These are phyloP conservation scores for Apiospora rasikravindrae DNA, from an alignment of 2,329 filamentous ascomycete genomes.

Conservation along the genomic window DNA sequence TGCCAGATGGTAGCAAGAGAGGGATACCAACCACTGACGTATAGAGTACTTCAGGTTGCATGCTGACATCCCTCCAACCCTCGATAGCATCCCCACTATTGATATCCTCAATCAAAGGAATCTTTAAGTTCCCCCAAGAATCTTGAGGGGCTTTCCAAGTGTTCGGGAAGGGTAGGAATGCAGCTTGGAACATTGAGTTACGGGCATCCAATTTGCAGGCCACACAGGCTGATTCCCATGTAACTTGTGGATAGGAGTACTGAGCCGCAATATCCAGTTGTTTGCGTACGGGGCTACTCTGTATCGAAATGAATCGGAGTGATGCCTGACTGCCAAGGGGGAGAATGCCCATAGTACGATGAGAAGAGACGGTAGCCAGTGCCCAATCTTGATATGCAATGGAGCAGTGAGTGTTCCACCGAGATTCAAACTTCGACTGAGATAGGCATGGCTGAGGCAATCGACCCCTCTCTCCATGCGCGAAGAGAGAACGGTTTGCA, in stretches of 20 bases:
- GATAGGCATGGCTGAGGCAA: neutral
- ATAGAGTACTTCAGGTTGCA: neutral
- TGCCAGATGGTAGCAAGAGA: neutral
- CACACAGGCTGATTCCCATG: accelerated
- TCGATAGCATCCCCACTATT: too few relatives aligned
- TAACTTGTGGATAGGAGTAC: neutral
- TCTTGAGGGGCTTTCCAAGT: neutral
- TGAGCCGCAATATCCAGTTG: neutral
- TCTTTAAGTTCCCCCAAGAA: neutral
- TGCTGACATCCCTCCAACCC: neutral
- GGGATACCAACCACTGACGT: neutral
- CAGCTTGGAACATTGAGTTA: neutral
- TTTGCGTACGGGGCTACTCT: neutral
- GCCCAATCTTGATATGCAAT: neutral
- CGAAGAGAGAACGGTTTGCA: neutral
- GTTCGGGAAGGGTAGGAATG: neutral
- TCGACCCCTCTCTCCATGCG: neutral
- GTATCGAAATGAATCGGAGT: neutral
- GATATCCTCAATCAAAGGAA: neutral
- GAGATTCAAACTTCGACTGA: neutral
- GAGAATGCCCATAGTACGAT: neutral
- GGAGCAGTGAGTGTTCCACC: neutral
- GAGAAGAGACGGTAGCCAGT: neutral
- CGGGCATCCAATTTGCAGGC: neutral
- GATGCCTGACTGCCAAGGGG: neutral